phyloP scores from a whole-genome alignment of 2,329 filamentous ascomycete genomes.

The Cladosporium sphaerospermum region DNA sequence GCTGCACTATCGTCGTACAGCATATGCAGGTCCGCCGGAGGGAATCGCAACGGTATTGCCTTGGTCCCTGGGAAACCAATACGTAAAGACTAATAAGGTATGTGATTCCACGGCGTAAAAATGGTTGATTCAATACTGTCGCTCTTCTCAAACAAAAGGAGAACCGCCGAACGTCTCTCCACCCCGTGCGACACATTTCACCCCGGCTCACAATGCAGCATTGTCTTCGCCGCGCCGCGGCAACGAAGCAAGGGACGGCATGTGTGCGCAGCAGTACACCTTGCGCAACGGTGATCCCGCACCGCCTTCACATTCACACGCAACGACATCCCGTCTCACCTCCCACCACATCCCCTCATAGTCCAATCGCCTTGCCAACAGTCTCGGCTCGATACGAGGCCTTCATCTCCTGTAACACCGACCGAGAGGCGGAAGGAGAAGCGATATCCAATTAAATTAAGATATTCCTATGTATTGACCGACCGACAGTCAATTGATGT shows the following conservation, averaged over 20 bases:
- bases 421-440: no score
- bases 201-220: background rate
- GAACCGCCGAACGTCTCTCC: no score
- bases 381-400: background rate
- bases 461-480: no score
- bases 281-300: conserved; percentile 6
- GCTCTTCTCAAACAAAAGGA: no score
- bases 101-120: background rate
- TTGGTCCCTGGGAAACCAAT: no score
- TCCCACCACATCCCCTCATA: background rate
- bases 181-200: no score
- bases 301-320: background rate
- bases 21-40: conserved; percentile 11
- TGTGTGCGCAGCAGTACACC: background rate
- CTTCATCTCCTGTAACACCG: no score
- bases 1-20: conserved; percentile 4
- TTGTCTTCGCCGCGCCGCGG: background rate
- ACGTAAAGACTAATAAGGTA: background rate
- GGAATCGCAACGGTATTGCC: background rate
- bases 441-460: no score
- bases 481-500: no score
- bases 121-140: no score
- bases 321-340: background rate
- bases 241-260: conserved; percentile 8
- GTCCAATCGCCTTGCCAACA: conserved; percentile 6